Evolutionary conservation across 1,139 yeast species (phyloP), one percentile per base, ranked within the genome.

Genomic region (Debaryomyces udenii): DNA sequence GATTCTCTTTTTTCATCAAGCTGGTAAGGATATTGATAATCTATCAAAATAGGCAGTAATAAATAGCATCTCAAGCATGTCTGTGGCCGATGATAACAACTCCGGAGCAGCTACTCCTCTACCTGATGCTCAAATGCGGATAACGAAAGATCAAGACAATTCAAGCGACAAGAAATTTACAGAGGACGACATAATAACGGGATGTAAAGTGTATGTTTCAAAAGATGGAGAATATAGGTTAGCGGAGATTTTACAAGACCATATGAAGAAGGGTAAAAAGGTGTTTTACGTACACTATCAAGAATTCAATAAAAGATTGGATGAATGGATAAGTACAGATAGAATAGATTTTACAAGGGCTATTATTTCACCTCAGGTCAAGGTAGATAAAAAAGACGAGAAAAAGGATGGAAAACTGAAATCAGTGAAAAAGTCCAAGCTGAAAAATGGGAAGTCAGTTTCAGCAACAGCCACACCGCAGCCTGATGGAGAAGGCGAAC

Each of bases 261-360:
- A 87, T 50, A 64, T 77, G 37, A 80, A 88, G 54, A 86, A 89
- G 59, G 90, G 93, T 5, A 79, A 85, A 44, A 79, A 82, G 28
- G 88, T 80, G 47, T 91, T 84, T 62, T 93, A 94, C 61, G 97
- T 93, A 20, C 99, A 93, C 64, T 93, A 90, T 64, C 89, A 83
- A 44, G 96, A 91, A 53, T 93, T 85, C 70, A 93, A 93, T 68
- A 93, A 93, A 51, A 59, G 78, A 44, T 74, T 93, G 53, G 99
- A 93, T 67, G 99, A 93, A 61, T 93, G 98, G 98, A 81, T 93
- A 5, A 71, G 77, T 11, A 73, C 79, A 4, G 83, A 81, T 27
- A 73, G 95, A 41, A 81, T 93, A 7, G 90, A 89, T 58, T 76
- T 82, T 45, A 67, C 74, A 17, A 70, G 80, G 46, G 86, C 89